phyloP scores from a whole-genome alignment of 2,329 filamentous ascomycete genomes.

The Aureobasidium sp. region DNA sequence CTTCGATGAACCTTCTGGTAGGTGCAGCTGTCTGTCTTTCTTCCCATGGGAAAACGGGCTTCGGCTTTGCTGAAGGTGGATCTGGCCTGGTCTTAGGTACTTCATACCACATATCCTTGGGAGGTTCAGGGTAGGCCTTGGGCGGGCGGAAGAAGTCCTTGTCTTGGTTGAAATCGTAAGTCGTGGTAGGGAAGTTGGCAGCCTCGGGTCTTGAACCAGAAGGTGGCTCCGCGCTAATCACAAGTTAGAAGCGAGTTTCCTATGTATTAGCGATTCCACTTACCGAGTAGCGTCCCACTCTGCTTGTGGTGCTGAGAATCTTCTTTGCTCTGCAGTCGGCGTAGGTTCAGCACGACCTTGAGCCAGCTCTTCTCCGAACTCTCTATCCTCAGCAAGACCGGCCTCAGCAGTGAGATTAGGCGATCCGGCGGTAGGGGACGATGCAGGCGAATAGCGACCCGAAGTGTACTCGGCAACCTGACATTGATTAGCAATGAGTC shows the following conservation, averaged over 20 bases:
- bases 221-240: constrained; percentile 36
- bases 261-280: constrained; percentile 16
- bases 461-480: constrained; percentile 12
- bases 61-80: constrained; percentile 50
- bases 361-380: constrained; percentile 34
- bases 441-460: constrained; percentile 13
- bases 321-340: constrained; percentile 38
- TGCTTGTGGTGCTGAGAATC: constrained; percentile 48
- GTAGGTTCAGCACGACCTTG: constrained; percentile 35
- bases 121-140: constrained; percentile 68
- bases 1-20: constrained; percentile 58
- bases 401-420: constrained; percentile 30
- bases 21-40: constrained; percentile 51
- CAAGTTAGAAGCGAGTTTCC: background rate
- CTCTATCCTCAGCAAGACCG: constrained; percentile 34
- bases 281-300: constrained; percentile 57
- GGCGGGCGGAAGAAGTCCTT: constrained; percentile 68
- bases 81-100: constrained; percentile 53
- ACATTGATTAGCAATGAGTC: constrained; percentile 6
- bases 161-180: constrained; percentile 78
- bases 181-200: constrained; percentile 65
- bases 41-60: constrained; percentile 90
- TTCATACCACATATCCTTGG: constrained; percentile 81
- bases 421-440: constrained; percentile 10
- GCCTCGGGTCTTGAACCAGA: constrained; percentile 72